Conservation (phyloP, 441 rosid species). For the Pelargonium fulgidum region DNA sequence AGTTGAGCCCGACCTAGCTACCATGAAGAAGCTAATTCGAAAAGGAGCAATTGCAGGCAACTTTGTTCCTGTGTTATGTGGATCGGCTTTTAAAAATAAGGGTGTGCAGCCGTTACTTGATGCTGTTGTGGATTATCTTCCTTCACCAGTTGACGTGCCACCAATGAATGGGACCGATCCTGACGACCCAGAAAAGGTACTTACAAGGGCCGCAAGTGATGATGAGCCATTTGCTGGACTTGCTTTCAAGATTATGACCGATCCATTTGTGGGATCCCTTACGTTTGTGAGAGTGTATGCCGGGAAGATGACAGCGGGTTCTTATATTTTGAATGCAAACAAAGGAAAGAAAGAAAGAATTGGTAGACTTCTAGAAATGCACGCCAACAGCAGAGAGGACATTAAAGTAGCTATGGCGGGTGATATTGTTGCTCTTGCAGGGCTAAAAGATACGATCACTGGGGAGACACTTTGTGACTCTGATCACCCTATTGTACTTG, state of each 20-base stretch:
- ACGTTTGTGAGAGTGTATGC: conserved; percentile 87
- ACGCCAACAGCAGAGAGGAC: conserved; percentile 93
- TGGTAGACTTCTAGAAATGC: conserved; percentile 94
- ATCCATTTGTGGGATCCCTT: conserved; percentile 86
- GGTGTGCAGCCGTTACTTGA: conserved; percentile 95
- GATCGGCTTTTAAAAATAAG: conserved; percentile 90
- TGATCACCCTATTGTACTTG: conserved; percentile 69
- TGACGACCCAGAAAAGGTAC: conserved; percentile 58
- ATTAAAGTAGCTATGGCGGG: conserved; percentile 78
- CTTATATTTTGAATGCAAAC: conserved; percentile 82
- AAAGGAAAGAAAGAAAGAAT: conserved; percentile 96
- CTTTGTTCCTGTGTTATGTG: conserved; percentile 85
- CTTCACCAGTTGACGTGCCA: conserved; percentile 81
- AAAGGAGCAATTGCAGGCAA: conserved; percentile 61
- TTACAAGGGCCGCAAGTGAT: conserved; percentile 61
- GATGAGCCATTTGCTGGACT: conserved; percentile 81
- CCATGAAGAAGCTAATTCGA: conserved; percentile 59
- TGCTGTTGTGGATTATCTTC: conserved; percentile 85
- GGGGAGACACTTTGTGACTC: conserved; percentile 84
- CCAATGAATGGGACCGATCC: conserved; percentile 90
- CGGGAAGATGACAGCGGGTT: conserved; percentile 72
- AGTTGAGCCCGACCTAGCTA: conserved; percentile 74
- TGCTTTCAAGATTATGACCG: conserved; percentile 96
- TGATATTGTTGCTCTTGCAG: conserved; percentile 87
- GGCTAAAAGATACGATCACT: conserved; percentile 81